A percentile compares a stretch with the other conserved stretches of the same genome.
phyloP scores from a whole-genome alignment of 2,329 filamentous ascomycete genomes.

The Aspergillus sp. region DNA sequence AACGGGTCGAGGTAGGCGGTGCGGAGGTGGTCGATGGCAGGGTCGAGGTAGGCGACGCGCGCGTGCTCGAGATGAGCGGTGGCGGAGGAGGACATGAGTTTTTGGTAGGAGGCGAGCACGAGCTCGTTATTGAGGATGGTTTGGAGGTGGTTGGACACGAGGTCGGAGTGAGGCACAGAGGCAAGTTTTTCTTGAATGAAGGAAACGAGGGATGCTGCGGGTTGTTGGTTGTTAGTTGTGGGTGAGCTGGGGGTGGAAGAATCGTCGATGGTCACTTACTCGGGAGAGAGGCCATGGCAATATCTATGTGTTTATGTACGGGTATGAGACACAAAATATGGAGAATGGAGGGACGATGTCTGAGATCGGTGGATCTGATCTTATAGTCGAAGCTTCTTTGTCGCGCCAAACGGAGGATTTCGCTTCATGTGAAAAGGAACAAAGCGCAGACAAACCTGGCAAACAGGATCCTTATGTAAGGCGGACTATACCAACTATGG shows the following conservation, averaged over 20 bases:
- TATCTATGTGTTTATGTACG: neutral
- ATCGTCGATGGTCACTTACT: neutral
- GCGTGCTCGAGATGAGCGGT: conserved; percentile 12
- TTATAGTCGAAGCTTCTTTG: too few relatives aligned
- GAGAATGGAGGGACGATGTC: neutral
- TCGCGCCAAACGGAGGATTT: too few relatives aligned
- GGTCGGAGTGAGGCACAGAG: neutral
- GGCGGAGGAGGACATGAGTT: conserved; percentile 15
- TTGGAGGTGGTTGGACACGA: neutral
- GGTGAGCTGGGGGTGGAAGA: neutral
- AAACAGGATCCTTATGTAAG: too few relatives aligned
- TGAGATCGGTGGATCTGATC: too few relatives aligned
- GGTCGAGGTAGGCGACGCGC: conserved; percentile 15
- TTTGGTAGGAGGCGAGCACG: conserved; percentile 3
- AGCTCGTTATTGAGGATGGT: neutral
- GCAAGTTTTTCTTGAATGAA: conserved; percentile 16
- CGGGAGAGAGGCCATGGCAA: neutral
- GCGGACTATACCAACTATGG: too few relatives aligned
- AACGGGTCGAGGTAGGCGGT: conserved; percentile 50
- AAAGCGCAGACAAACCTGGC: too few relatives aligned
- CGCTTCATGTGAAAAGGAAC: too few relatives aligned
- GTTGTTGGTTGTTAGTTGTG: neutral
- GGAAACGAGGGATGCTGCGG: conserved; percentile 12
- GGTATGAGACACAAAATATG: neutral
- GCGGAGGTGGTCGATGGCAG: conserved; percentile 27